phyloP scores from a whole-genome alignment of 345 rosid genomes.

The Salix arbutifolia region DNA sequence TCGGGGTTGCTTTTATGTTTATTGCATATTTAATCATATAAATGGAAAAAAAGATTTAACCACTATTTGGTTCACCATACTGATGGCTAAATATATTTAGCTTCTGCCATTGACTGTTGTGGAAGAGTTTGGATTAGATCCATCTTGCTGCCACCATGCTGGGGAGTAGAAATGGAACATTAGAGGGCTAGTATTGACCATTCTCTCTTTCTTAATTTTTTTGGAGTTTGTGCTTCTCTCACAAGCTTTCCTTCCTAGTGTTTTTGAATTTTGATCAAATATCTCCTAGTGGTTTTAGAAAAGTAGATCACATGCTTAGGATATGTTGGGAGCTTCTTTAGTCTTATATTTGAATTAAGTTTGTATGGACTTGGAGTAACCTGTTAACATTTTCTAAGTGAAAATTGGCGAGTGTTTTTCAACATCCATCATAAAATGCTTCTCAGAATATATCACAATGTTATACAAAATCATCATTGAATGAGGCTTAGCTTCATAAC shows the following conservation, averaged over 20 bases:
- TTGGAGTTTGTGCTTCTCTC: not conserved
- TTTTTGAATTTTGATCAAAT: not conserved
- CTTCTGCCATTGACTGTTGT: not conserved
- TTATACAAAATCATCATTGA: not conserved
- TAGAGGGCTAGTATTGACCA: not conserved
- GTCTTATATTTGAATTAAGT: not conserved
- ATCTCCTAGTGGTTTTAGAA: not conserved
- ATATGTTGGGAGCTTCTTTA: not conserved
- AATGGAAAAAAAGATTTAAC: not conserved
- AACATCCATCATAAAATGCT: too few species aligned
- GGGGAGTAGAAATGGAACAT: not conserved
- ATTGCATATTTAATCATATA: not conserved
- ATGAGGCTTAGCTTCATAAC: not conserved
- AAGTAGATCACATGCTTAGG: not conserved
- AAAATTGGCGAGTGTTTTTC: too few species aligned
- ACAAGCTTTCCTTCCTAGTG: not conserved
- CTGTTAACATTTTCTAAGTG: too few species aligned
- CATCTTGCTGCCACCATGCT: not conserved
- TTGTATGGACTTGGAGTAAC: not conserved
- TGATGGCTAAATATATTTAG: not conserved
- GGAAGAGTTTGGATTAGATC: not conserved
- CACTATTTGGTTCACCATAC: not conserved
- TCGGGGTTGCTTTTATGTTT: too few species aligned
- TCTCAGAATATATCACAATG: not conserved
- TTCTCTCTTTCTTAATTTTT: not conserved